Base-by-base conservation (phyloP, 1,284 basidiomycete species). In the Apiotrichum montevideense region DNA sequence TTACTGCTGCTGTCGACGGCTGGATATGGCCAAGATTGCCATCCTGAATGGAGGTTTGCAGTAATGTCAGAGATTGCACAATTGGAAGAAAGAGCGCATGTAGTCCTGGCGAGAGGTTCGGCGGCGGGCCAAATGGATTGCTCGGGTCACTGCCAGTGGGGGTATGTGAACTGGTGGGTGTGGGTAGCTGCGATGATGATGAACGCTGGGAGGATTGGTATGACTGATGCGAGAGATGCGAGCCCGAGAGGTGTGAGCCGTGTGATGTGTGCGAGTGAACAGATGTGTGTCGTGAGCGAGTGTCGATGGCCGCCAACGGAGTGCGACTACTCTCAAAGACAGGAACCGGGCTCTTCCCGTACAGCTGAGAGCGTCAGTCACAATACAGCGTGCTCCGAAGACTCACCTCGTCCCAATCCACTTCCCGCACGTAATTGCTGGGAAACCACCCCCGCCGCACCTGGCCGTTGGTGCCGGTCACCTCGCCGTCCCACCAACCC, bases 401-500 rank as follows among this genome's bases (percentile, higher is more conserved):
- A 66, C 65, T 62, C 60, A 70, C 63, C 46, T 57, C 64, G 34
- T 66, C 63, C 63, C 52, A 57, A 10, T 65, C 65, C 52, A 71
- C 61, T 56, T 72, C 66, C 35, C 66, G 60, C 9, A 79, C 77
- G 62, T 80, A 82, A 61, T 81, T 82, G 64, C 90, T 92, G n/a
- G 95, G 95, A 75, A 98, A 98, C 95, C 95, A 99, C n/a, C 96
- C 96, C 66, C 92, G 79, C 54, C 85, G 65, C 2, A 66, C 52
- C 1, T 70, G 69, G 11, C 48, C 51, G 43, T 50, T 34, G 46
- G 54, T 14, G n/a, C 35, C 29, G 9, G 34, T 10, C 33, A 96
- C 77, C 76, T 98, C 92, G 9, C 96, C 95, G 71, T 98, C 94
- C 95, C 95, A 98, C 96, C 96, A 98, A 0, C 95, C 96, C 60